Evolutionary conservation across 306 rosid genomes (phyloP).

Genomic region (Sechiopsis laciniata): DNA sequence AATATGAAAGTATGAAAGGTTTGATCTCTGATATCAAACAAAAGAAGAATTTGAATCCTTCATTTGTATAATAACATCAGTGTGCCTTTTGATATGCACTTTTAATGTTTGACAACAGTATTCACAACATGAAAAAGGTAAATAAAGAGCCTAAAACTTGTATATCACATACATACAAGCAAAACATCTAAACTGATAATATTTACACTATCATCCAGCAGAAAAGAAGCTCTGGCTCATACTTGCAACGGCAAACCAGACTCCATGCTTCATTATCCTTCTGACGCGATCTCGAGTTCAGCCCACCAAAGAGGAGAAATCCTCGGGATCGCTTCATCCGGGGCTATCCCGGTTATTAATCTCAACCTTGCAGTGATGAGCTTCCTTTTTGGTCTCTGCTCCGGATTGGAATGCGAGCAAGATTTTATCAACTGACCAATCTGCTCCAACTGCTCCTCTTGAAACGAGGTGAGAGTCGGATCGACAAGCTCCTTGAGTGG

Average conservation of each 20-base stretch:
- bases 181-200: slow-evolving; percentile 19
- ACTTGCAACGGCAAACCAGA: slow-evolving; percentile 32
- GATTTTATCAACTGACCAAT: slow-evolving; percentile 46
- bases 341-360: slow-evolving; percentile 65
- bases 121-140: not conserved
- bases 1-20: no score
- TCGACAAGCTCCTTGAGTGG: slow-evolving; percentile 55
- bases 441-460: slow-evolving; percentile 53
- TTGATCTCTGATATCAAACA: no score
- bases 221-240: slow-evolving; percentile 27
- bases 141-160: not conserved
- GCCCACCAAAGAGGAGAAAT: slow-evolving; percentile 99
- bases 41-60: not conserved
- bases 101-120: not conserved
- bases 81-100: not conserved
- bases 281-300: slow-evolving; percentile 72
- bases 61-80: not conserved
- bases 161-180: slow-evolving; percentile 27
- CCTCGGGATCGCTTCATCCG: slow-evolving; percentile 68
- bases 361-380: slow-evolving; percentile 55
- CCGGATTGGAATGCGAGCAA: slow-evolving; percentile 45
- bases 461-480: slow-evolving; percentile 56
- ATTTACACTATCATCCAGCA: slow-evolving; percentile 33
- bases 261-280: slow-evolving; percentile 43
- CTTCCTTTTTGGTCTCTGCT: slow-evolving; percentile 54